Base-by-base conservation (phyloP, 768 basidiomycete species). In the Podaxis sp. region DNA sequence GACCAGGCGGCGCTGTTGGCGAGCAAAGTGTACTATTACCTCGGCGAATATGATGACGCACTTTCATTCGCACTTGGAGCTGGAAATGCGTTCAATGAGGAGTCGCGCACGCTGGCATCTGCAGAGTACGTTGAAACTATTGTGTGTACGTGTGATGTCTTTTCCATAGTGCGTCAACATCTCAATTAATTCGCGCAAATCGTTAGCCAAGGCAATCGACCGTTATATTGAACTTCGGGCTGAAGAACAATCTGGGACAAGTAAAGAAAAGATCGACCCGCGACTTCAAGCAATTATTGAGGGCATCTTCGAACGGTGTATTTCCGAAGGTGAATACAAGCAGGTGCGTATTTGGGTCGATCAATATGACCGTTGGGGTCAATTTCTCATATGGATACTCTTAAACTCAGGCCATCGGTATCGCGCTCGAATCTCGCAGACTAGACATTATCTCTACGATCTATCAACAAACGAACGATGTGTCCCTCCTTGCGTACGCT, bases 21-120 rank as follows among this genome's bases (percentile, higher is more conserved):
- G n/a, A 95, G 94, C 81, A 98, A 98, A 73, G 91, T 98, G 53
- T 98, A 98, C 75, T 98, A 94, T 76, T 96, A 90, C 81, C 81
- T 99, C 52, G 94, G 91, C 64, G 92, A 93, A 72, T 91, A 96
- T 67, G 93, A 95, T 69, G 97, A 99, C 71, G 93, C 95, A 28
- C 83, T 99, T 61, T 89, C 92, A 11, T 98, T 98, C 69, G 97
- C 97, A 21, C 85, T 99, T 50, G 90, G 90, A 60, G 93, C 96
- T 16, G 94, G 91, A 59, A 79, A 76, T 71, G 89, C 91, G 70
- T 98, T 98, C 69, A 88, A 92, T 71, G 80, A 78, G 1, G 90
- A 93, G 70, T 77, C 82, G 64, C 82, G 82, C 67, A 78, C 75
- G 14, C 71, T 77, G 60, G 89, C 82, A 23, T 82, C 88, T 14